Evolutionary conservation across 441 rosid genomes (phyloP).

Genomic region (Syzygium syzygioides): DNA sequence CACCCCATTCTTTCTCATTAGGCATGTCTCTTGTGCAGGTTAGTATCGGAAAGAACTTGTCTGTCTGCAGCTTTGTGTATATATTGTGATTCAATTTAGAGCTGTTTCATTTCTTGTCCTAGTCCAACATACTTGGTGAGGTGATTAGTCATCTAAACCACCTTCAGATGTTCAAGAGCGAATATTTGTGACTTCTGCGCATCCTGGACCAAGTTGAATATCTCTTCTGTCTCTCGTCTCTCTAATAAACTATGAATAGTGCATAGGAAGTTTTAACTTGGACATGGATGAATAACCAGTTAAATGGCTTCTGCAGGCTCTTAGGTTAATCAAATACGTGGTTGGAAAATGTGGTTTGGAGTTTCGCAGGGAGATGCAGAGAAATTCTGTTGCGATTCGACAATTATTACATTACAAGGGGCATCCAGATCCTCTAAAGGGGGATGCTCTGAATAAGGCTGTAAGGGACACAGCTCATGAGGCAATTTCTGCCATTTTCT

Average conservation of each 20-base stretch:
- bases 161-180: not conserved
- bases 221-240: not conserved
- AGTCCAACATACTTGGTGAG: not conserved
- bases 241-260: not conserved
- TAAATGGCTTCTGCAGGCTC: conserved; percentile 42
- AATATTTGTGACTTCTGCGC: not conserved
- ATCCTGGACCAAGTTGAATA: not conserved
- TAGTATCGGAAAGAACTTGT: not conserved
- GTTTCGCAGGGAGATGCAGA: conserved; percentile 96
- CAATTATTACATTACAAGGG: conserved; percentile 88
- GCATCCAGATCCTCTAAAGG: conserved; percentile 76
- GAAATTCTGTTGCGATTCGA: conserved; percentile 81
- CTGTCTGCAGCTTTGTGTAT: not conserved
- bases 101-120: not conserved
- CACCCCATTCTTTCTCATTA: not conserved
- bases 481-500: conserved; percentile 73
- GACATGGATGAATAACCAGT: not conserved
- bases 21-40: not conserved
- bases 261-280: not conserved
- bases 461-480: conserved; percentile 94
- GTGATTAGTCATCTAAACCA: not conserved
- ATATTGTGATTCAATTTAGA: not conserved
- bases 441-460: conserved; percentile 95
- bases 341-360: conserved; percentile 90
- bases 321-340: conserved; percentile 83